Evolutionary conservation across 2,329 filamentous ascomycete species (phyloP), one percentile per base, ranked within the genome.

Genomic region (Cryphonectria radicalis): DNA sequence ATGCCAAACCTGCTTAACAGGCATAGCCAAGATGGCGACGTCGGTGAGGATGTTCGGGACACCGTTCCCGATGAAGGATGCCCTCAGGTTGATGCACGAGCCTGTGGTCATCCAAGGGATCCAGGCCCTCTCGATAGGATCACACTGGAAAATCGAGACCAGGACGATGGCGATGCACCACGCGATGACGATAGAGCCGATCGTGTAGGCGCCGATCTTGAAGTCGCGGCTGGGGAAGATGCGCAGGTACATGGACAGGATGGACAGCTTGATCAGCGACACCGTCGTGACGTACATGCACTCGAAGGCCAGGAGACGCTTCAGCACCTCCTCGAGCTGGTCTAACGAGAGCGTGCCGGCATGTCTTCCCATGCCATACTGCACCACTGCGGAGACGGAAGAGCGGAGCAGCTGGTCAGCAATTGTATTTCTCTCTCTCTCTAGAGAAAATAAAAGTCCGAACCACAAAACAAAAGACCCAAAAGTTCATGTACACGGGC

Each of bases 21-120:
- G 74, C 65, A 76, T 71, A 40, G 59, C 57, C 7, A 83, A 72
- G 68, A 83, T 82, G 60, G 77, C 76, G 1, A 81, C 68, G 70
- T 83, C 81, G 10, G 78, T 81, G n/a, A 80, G 59, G 65, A 83
- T 81, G 66, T 82, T 83, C 4, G 82, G 82, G 0, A 84, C 78
- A 5, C 80, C 80, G 74, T 84, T 84, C n/a, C 80, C 82, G 65
- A 85, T 80, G 66, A 85, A 83, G 3, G 77, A 79, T 3, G 72
- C 77, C 74, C 79, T 80, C 5, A 81, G 76, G 70, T 83, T 75
- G 74, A 84, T 82, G 72, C 83, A 85, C 2, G 71, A 75, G 1
- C 82, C 82, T 0, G 76, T 74, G 1, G 60, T 28, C 5, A 80
- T 70, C n/a, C 70, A 77, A 0, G 77, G 76, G 35, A 79, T 69